Percentiles rank a stretch among this genome's conserved stretches.
Evolutionary conservation across 2,329 filamentous ascomycete genomes (phyloP).

Genomic region (Pseudopyrenochaeta lycopersici): DNA sequence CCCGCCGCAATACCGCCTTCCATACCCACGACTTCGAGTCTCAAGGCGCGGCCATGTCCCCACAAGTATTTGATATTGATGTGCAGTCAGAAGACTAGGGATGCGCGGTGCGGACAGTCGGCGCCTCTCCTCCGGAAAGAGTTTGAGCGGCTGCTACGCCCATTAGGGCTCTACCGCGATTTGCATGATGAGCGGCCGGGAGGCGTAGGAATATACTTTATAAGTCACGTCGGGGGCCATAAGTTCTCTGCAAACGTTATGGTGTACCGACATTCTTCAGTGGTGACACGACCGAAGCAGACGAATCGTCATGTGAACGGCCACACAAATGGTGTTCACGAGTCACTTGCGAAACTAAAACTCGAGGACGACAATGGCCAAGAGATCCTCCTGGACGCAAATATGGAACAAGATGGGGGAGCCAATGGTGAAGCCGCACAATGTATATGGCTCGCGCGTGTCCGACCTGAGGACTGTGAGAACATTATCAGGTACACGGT

Average conservation of each 20-base stretch:
- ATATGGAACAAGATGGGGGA: constrained; percentile 50
- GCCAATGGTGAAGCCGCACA: constrained; percentile 69
- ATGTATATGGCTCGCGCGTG: constrained; percentile 90
- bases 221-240: constrained; percentile 94
- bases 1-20: constrained; percentile 32
- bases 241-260: constrained; percentile 97
- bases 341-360: constrained; percentile 49
- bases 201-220: constrained; percentile 95
- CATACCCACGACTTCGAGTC: constrained; percentile 44
- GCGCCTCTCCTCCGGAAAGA: constrained; percentile 89
- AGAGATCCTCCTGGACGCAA: constrained; percentile 40
- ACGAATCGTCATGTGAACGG: constrained; percentile 23
- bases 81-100: constrained; percentile 93
- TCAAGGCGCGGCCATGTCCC: constrained; percentile 73
- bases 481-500: constrained; percentile 90
- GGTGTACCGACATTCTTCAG: constrained; percentile 74
- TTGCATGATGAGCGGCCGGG: constrained; percentile 87
- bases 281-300: constrained; percentile 23
- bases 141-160: constrained; percentile 86
- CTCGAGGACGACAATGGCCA: constrained; percentile 51
- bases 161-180: constrained; percentile 85
- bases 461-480: constrained; percentile 89
- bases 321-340: constrained; percentile 36
- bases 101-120: constrained; percentile 92
- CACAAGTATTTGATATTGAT: constrained; percentile 89